Evolutionary conservation across 176 grass and related monocot species (phyloP).

Genomic region (Dactylis glomerata): DNA sequence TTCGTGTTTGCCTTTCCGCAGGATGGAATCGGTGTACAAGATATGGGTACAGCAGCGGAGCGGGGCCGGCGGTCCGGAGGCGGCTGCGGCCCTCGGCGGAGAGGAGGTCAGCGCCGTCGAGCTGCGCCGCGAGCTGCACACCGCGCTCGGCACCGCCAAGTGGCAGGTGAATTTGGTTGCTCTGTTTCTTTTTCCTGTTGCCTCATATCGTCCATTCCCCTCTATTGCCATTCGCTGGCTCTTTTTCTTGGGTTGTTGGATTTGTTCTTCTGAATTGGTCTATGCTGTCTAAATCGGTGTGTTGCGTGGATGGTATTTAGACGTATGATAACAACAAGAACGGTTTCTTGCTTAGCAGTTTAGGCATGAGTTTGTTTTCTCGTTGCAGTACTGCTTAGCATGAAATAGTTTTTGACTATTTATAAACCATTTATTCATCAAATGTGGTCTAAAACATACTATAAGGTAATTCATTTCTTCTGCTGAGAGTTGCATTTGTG

Average conservation of each 20-base stretch:
- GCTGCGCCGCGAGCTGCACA: conserved; percentile 63
- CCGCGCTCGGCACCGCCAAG: conserved; percentile 77
- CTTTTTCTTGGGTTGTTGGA: neutral
- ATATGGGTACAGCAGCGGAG: conserved; percentile 59
- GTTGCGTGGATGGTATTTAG: neutral
- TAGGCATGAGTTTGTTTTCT: neutral
- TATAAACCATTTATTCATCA: neutral
- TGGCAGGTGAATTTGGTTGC: conserved; percentile 55
- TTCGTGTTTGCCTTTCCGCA: neutral
- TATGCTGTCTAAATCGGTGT: neutral
- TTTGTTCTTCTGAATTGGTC: neutral
- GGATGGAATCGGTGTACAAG: conserved; percentile 76
- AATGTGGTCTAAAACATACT: neutral
- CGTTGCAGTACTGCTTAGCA: neutral
- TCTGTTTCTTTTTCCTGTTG: neutral
- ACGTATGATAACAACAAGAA: neutral
- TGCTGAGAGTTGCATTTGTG: neutral
- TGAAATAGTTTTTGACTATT: neutral
- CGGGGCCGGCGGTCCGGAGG: neutral
- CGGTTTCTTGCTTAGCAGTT: neutral
- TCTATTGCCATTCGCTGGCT: neutral
- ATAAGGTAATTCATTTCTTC: conserved; percentile 5
- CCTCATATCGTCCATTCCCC: neutral
- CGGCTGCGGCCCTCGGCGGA: neutral
- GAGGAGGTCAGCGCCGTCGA: conserved; percentile 24